Evolutionary conservation across 305 asterid genomes (phyloP), one percentile per base, ranked within the genome.

Genomic region (Stenogyne calaminthoides): DNA sequence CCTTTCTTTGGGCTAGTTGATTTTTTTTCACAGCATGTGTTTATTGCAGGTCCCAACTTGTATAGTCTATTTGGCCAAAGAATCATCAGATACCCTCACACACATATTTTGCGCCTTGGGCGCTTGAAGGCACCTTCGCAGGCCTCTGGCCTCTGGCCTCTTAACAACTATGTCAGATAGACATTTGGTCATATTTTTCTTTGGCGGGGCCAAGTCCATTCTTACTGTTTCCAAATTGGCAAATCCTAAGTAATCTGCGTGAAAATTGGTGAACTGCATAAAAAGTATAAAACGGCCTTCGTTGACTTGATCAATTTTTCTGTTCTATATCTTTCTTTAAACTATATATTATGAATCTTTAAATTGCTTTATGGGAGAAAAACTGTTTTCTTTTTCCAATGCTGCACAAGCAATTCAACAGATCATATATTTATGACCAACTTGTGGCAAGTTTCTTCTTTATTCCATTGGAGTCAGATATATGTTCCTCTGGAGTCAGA

Each of bases 331-430:
- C 15, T 10, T 44, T 44, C 51, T 9, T 44, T 10, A 11, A 10
- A 42, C n/a, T 10, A 42, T 42, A 44, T 51, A 12, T 15, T 51
- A 15, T 19, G 60, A 55, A 54, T 16, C 25, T 20, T 55, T 55
- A 20, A 55, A 18, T 18, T 55, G 60, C n/a, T 55, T 9, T 18
- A 2, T 32, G 19, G 9, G 64, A 56, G 69, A 20, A 42, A 42
- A 47, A 64, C 32, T 64, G 62, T 57, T 25, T 19, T 18, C 73
- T 72, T 37, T 9, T 8, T 12, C 6, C 64, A 70, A 39, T 60
- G 44, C n/a, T 25, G 15, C 6, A 3, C 6, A 11, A 71, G 36
- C 42, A 55, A 11, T 66, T 22, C 25, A 36, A 37, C 9, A 47
- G 16, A 58, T 67, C 49, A 37, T 60, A 44, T 11, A 29, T 61